Base-by-base conservation (phyloP, 192 early-diverging fungal genomes). In the Backusella westeae region DNA sequence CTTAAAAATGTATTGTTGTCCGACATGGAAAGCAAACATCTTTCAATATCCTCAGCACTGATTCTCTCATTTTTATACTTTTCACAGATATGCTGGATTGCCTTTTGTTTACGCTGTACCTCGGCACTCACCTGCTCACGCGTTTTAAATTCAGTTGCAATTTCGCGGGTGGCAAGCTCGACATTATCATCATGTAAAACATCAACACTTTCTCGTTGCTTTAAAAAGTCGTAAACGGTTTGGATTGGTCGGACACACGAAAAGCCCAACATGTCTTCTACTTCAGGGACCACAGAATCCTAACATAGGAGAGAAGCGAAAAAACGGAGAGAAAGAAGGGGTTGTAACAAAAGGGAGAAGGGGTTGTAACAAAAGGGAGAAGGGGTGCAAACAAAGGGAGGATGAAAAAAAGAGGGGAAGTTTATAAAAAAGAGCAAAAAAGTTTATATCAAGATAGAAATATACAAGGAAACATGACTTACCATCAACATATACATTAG, bases 1-100 rank as follows among this genome's bases (percentile, higher is more conserved):
- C 96, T 87, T 81, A 99, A 82, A 85, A 93, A 99, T 23, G 94
- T 91, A 86, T 99, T 95, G 83, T 99, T 99, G 78, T 99, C 98
- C 63, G 97, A 97, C 75, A 99, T 96, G 39, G 93, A 95, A 81
- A 97, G 94, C 41, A 99, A 87, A 78, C 96, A 97, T 72, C 88
- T 88, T 56, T 88, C 88, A 69, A 99, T 93, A 52, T 85, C 87
- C 35, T 95, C 91, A 1, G 76, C 78, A 9, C 86, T 75, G 42
- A 94, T 83, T 6, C 85, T 82, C 14, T 78, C 63, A 19, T 78
- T 88, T 7, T 91, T 89, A 76, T 96, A 99, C 44, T 93, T 93
- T 67, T 88, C 85, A 73, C 93, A 91, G 73, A 99, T 80, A 15
- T 81, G 44, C 78, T 99, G 96, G 69, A 99, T 93, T 0, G 98